Base-by-base conservation (phyloP, 2,329 filamentous ascomycete genomes). In the Diaporthe citrichinensis region DNA sequence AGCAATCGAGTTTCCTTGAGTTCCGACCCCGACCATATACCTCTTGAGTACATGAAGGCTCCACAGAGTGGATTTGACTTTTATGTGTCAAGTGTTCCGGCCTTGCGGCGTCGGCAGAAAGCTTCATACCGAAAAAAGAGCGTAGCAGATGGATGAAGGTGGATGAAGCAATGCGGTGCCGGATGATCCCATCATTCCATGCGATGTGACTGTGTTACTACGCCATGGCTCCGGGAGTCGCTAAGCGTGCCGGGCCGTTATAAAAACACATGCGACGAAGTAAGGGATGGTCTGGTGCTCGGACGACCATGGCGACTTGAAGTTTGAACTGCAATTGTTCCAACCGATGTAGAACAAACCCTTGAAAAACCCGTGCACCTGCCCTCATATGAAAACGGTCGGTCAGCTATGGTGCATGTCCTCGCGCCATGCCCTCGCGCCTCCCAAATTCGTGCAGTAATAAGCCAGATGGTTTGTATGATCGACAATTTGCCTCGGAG, bases 1-100 rank as follows among this genome's bases (percentile, higher is more conserved):
- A 78, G 74, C 76, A 78, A 77, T 76, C 75, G 28, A 76, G 25
- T 65, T 74, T 73, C 44, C 59, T 67, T 68, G 53, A 44, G 23
- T 68, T 23, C 49, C 49, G 49, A 9, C 34, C 44, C 23, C 23
- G 3, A 15, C 20, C 49, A 36, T 41, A 36, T 41, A 36, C 25
- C n/a, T 46, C 41, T 25, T 2, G 28, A 46, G 6, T 14, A 17
- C n/a, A 2, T 23, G 10, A 44, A 55, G 46, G 9, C n/a, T 20
- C n/a, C 34, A 49, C 15, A 46, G 20, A 12, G 7, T 3, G 65
- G 14, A 39, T 68, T n/a, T 20, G 23, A 53, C 65, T 15, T 10
- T 28, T 3, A 20, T 25, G 31, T 68, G n/a, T 3, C 31, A 25
- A 5, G 46, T 28, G 23, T 14, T 36, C 23, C 62, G 62, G 23